Base-by-base conservation (phyloP, 1,284 basidiomycete species). In the Quambalaria eucalypti region DNA sequence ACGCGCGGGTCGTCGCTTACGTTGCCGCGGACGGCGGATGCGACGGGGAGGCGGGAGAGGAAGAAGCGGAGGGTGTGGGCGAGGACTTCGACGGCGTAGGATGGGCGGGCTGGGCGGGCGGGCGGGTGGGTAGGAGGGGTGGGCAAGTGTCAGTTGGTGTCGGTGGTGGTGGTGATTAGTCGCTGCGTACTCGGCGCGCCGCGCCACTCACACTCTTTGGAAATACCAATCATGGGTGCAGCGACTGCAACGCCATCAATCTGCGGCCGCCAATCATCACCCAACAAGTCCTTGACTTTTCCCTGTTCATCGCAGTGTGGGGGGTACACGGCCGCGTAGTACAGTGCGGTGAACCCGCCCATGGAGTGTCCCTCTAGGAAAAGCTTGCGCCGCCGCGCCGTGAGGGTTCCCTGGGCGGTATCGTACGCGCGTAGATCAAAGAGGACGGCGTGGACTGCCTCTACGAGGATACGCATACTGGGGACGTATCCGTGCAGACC, bases 1-100 rank as follows among this genome's bases (percentile, higher is more conserved):
- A 80, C 79, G 12, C 78, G 61, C 0, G 79, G 79, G 72, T 81
- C 80, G 61, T 80, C 78, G n/a, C 77, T 78, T 16, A 79, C 78
- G 40, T 80, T 80, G 39, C 80, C 79, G 69, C 61, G 65, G 55
- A 81, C 78, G 33, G 77, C 77, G 29, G 73, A 68, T 4, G 77
- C 77, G 16, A 81, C 57, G 3, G 80, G 79, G 2, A 80, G 64
- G 2, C 76, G 70, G 16, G 77, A 78, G 4, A 77, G 78, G 38
- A 80, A 68, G 56, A 67, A 74, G 33, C 70, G 61, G 26, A 80
- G 59, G 1, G 69, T 58, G 40, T 76, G 59, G 8, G 73, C 80
- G 36, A 78, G 55, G 28, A 62, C 56, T 57, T 80, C 78, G 21
- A 78, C 59, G 3, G 77, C 40, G 4, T 59, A 61, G 21, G 65